Conservation (phyloP, 1,284 basidiomycete genomes). For the Cerrena zonata region DNA sequence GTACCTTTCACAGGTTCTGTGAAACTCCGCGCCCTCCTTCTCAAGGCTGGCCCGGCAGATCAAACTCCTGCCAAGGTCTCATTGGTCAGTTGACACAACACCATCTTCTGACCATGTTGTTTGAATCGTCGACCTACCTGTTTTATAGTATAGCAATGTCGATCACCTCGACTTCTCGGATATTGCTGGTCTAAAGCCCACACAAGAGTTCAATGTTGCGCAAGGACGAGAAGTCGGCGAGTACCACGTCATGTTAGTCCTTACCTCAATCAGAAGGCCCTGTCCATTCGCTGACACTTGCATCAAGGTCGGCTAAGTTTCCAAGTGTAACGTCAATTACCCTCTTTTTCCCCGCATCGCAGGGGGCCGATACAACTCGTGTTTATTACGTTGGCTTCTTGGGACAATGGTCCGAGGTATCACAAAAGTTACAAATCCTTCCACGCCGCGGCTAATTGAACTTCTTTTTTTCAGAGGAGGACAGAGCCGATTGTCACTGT, state of each 20-base stretch:
- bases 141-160: slow-evolving; percentile 59
- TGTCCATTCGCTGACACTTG: neutral
- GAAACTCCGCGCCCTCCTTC: slow-evolving; percentile 64
- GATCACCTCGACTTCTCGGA: slow-evolving; percentile 73
- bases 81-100: slow-evolving; percentile 41
- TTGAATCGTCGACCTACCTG: neutral
- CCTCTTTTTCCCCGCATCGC: slow-evolving; percentile 67
- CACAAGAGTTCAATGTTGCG: slow-evolving; percentile 65
- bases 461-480: slow-evolving; percentile 45
- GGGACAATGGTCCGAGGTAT: slow-evolving; percentile 72
- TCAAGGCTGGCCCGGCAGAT: slow-evolving; percentile 69
- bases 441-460: neutral
- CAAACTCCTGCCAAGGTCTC: slow-evolving; percentile 64
- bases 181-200: slow-evolving; percentile 49
- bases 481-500: slow-evolving; percentile 66
- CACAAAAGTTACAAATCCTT: slow-evolving; percentile 9
- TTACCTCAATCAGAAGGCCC: neutral
- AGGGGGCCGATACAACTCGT: slow-evolving; percentile 63
- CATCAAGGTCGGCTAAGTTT: slow-evolving; percentile 66
- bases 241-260: slow-evolving; percentile 56
- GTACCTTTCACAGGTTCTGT: slow-evolving; percentile 78
- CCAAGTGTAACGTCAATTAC: slow-evolving; percentile 67
- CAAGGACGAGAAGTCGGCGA: slow-evolving; percentile 70
- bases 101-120: neutral
- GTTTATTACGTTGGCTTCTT: slow-evolving; percentile 76